A percentile compares a stretch with the other conserved stretches of the same genome.
Conservation (phyloP, 176 grass and related monocot genomes). For the Calamus simplicifolius region DNA sequence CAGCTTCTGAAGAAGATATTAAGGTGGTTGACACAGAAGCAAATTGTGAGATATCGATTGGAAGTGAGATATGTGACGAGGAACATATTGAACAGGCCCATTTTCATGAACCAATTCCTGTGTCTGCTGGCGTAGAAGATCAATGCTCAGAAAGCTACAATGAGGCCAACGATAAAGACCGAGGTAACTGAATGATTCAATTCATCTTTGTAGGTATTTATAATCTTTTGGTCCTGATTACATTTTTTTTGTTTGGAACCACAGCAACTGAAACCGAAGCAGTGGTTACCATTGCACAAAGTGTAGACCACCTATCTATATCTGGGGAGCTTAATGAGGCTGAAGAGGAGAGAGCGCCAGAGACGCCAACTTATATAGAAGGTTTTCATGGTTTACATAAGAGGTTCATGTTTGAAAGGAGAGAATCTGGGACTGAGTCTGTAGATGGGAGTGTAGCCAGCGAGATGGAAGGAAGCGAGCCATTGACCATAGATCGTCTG, state of each 20-base stretch:
- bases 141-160: slow-evolving; percentile 27
- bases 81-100: slow-evolving; percentile 30
- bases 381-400: slow-evolving; percentile 36
- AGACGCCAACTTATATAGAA: slow-evolving; percentile 38
- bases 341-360: slow-evolving; percentile 35
- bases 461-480: slow-evolving; percentile 46
- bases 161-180: slow-evolving; percentile 1
- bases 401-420: slow-evolving; percentile 28
- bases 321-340: slow-evolving; percentile 24
- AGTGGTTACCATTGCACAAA: slow-evolving; percentile 14
- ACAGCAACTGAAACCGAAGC: slow-evolving; percentile 21
- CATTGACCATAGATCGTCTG: slow-evolving; percentile 47
- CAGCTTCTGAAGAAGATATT: slow-evolving; percentile 32
- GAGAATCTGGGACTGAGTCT: slow-evolving; percentile 39
- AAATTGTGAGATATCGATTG: slow-evolving; percentile 32
- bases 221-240: neutral
- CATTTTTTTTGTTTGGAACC: neutral
- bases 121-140: slow-evolving; percentile 6
- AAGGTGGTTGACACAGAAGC: slow-evolving; percentile 24
- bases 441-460: slow-evolving; percentile 39
- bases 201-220: neutral
- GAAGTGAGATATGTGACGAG: slow-evolving; percentile 43
- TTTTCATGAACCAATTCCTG: slow-evolving; percentile 18
- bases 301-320: slow-evolving; percentile 18
- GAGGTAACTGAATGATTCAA: slow-evolving; percentile 3